phyloP scores from a whole-genome alignment of 2,329 filamentous ascomycete genomes.

The Lachnellula occidentalis region DNA sequence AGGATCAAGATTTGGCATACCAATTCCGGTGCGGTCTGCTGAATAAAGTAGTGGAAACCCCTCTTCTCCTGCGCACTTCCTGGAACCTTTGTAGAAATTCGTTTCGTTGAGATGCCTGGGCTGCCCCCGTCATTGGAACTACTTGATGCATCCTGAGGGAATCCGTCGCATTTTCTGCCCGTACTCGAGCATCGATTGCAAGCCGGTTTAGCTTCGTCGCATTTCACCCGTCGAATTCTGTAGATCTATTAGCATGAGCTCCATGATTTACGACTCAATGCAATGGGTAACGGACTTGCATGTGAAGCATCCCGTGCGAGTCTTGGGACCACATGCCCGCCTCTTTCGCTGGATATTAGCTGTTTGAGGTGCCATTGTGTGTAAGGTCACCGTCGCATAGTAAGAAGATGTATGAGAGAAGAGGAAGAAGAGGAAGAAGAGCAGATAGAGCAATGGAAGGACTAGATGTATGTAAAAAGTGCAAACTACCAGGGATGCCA shows the following conservation, averaged over 20 bases:
- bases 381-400: not conserved
- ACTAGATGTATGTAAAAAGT: not conserved
- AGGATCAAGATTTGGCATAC: too few species aligned
- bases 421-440: not conserved
- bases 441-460: not conserved
- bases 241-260: constrained; percentile 1
- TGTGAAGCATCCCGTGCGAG: constrained; percentile 21
- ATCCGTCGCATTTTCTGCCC: constrained; percentile 25
- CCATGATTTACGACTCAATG: not conserved
- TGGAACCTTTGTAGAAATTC: constrained; percentile 16
- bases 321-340: constrained; percentile 19
- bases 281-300: constrained; percentile 20
- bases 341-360: not conserved
- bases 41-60: constrained; percentile 26
- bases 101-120: constrained; percentile 12
- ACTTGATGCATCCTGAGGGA: constrained; percentile 5
- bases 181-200: constrained; percentile 23
- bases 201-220: constrained; percentile 23
- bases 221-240: constrained; percentile 25
- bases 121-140: not conserved
- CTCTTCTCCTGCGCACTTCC: constrained; percentile 23
- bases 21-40: constrained; percentile 22
- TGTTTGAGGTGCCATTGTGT: not conserved
- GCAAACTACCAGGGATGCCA: not conserved
- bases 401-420: not conserved